Conservation (phyloP, 129 eudicot genomes). For the Artemisia annua region DNA sequence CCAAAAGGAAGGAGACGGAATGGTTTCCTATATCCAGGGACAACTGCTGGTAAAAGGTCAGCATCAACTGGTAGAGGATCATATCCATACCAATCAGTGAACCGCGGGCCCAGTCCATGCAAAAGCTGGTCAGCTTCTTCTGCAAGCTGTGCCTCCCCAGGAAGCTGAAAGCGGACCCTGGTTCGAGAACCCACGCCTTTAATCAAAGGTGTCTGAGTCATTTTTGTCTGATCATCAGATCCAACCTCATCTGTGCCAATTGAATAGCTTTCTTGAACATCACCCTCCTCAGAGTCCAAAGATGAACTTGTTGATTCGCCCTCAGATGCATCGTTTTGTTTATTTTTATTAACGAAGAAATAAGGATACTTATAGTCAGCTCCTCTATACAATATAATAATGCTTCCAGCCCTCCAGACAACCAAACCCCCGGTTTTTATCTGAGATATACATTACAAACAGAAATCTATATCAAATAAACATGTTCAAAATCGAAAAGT, state of each 20-base stretch:
- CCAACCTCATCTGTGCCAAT: conserved; percentile 22
- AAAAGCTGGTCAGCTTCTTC: conserved; percentile 82
- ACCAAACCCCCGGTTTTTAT: conserved; percentile 94
- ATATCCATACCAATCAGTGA: conserved; percentile 91
- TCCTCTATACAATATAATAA: conserved; percentile 82
- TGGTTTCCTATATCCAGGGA: conserved; percentile 76
- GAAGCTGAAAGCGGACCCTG: conserved; percentile 79
- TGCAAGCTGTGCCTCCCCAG: conserved; percentile 83
- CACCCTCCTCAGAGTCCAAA: conserved; percentile 26
- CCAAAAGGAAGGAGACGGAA: conserved; percentile 97
- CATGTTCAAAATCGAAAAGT: neutral
- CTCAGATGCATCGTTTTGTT: conserved; percentile 35
- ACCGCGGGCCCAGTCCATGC: conserved; percentile 93
- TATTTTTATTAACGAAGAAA: conserved; percentile 44
- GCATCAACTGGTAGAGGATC: conserved; percentile 96
- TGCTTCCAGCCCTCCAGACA: conserved; percentile 92
- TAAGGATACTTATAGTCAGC: conserved; percentile 84
- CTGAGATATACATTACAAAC: conserved; percentile 46
- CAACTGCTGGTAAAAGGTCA: conserved; percentile 89
- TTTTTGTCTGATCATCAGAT: conserved; percentile 25
- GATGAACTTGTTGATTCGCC: conserved; percentile 32
- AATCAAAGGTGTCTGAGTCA: conserved; percentile 58
- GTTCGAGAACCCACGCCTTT: conserved; percentile 83
- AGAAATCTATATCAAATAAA: conserved; percentile 1
- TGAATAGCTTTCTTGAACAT: conserved; percentile 27